A percentile compares a stretch with the other conserved stretches of the same genome.
These are phyloP conservation scores for Amniculicola lignicola DNA, from an alignment of 495 filamentous ascomycete genomes.

Conservation along the genomic window DNA sequence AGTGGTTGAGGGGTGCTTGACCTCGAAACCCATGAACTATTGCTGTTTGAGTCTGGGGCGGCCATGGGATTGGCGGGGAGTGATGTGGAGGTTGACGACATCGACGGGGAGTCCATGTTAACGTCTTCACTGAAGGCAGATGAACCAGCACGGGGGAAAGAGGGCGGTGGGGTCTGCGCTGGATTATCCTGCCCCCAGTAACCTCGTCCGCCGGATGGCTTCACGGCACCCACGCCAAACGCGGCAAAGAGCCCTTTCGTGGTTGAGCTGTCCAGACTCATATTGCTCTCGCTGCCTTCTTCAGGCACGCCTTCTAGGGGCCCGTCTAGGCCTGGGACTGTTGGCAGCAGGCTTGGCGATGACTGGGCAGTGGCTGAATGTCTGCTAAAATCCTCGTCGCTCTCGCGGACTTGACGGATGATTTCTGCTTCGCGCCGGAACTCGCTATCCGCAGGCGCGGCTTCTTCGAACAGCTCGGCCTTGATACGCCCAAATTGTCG, in stretches of 20 bases:
- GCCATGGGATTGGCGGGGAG: constrained; percentile 32
- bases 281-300: constrained; percentile 48
- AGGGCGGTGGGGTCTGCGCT: constrained; percentile 55
- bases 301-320: constrained; percentile 57
- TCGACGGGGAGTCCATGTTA: constrained; percentile 68
- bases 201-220: constrained; percentile 65
- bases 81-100: constrained; percentile 32
- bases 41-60: constrained; percentile 14
- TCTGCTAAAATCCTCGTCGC: constrained; percentile 49
- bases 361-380: constrained; percentile 53
- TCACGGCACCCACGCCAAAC: constrained; percentile 69
- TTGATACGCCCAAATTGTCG: constrained; percentile 91
- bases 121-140: constrained; percentile 71
- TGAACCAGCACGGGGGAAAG: constrained; percentile 56
- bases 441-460: constrained; percentile 80
- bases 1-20: constrained; percentile 51
- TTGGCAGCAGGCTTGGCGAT: constrained; percentile 41
- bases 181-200: constrained; percentile 73
- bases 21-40: constrained; percentile 42
- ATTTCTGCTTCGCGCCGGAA: constrained; percentile 90
- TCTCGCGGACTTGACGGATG: constrained; percentile 86
- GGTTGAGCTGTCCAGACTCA: constrained; percentile 49
- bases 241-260: constrained; percentile 34
- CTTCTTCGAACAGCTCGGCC: constrained; percentile 84
- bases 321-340: constrained; percentile 37